These are phyloP conservation scores for Rhizopogon roseolus DNA, from an alignment of 768 basidiomycete species.

Conservation along the genomic window DNA sequence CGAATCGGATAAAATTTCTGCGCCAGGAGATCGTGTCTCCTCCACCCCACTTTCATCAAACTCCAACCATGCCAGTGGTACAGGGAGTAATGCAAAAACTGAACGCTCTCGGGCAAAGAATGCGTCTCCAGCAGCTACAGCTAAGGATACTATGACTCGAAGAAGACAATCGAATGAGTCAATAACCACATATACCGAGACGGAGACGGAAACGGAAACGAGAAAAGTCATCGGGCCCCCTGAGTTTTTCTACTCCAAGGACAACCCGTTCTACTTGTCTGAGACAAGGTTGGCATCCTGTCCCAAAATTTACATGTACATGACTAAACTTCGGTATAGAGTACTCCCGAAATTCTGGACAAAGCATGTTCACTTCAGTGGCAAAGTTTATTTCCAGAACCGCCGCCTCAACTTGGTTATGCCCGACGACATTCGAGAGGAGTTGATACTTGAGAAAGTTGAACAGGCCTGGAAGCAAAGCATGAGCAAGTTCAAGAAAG, in stretches of 20 bases:
- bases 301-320: background rate
- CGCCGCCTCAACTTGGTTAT: constrained; percentile 31
- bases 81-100: too few species aligned
- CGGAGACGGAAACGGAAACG: too few species aligned
- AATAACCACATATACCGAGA: background rate
- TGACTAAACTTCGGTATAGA: background rate
- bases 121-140: background rate
- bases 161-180: background rate
- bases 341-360: constrained; percentile 23
- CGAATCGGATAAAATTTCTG: background rate
- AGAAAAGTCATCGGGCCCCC: background rate
- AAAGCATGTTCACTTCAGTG: constrained; percentile 37
- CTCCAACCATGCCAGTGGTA: background rate
- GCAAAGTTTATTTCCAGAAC: constrained; percentile 41
- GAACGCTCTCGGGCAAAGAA: background rate
- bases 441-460: constrained; percentile 27
- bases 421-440: constrained; percentile 34
- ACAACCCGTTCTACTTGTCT: background rate
- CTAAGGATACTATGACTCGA: background rate
- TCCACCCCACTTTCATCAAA: background rate
- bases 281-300: background rate
- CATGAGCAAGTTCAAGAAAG: constrained; percentile 28
- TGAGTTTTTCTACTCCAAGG: background rate
- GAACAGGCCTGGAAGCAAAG: constrained; percentile 33
- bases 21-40: background rate